Percentiles rank a stretch among this genome's conserved stretches.
These are phyloP conservation scores for Amniculicola lignicola DNA, from an alignment of 495 filamentous ascomycete genomes.

Conservation along the genomic window DNA sequence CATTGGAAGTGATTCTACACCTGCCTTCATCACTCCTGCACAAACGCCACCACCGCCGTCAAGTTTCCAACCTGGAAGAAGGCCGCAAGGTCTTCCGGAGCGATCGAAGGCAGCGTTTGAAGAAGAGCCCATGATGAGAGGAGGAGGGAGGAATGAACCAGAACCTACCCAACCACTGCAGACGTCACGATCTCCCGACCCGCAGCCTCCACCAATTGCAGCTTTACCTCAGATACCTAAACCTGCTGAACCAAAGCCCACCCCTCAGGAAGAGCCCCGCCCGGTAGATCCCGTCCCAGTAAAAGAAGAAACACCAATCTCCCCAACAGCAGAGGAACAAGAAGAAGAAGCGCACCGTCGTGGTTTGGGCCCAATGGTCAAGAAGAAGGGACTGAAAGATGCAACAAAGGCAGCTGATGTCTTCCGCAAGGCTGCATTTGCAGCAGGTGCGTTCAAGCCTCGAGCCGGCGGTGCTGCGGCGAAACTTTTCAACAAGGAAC, in stretches of 20 bases:
- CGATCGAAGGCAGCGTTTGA: neutral
- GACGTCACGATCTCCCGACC: neutral
- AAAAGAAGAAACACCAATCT: too few species aligned
- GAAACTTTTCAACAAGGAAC: conserved; percentile 60
- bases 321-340: conserved; percentile 7
- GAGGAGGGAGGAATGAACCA: conserved; percentile 5
- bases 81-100: conserved; percentile 6
- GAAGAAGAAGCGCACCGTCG: conserved; percentile 63
- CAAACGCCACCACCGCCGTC: conserved; percentile 12
- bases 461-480: conserved; percentile 78
- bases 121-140: neutral
- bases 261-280: neutral
- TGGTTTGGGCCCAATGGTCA: conserved; percentile 87
- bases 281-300: too few species aligned
- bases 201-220: conserved; percentile 16
- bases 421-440: conserved; percentile 80
- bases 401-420: conserved; percentile 65
- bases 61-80: conserved; percentile 18
- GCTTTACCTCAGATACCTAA: conserved; percentile 22
- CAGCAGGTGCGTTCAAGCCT: conserved; percentile 81
- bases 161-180: neutral
- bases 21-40: conserved; percentile 14
- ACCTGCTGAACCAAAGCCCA: neutral
- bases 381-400: conserved; percentile 66
- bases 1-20: conserved; percentile 10